Evolutionary conservation across 2,329 filamentous ascomycete genomes (phyloP), one percentile per base, ranked within the genome.

Genomic region (Aspergillus viridinutans): DNA sequence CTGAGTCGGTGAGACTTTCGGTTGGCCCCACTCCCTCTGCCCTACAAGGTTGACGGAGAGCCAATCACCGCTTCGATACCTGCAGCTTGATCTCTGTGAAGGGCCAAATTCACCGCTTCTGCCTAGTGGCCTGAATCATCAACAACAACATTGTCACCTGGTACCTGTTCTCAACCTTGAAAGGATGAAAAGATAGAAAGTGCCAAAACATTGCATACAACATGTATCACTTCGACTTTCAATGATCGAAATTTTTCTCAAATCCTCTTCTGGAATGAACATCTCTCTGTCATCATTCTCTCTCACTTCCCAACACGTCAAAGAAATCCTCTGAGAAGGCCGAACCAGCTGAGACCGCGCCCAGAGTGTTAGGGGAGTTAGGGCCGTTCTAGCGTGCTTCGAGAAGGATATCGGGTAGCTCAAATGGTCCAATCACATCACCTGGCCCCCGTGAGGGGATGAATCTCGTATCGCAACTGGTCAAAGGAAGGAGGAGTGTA

Each of bases 311-410:
- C 32, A 2, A 7, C 32, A 32, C 10, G n/a, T 43, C n/a, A 9
- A 43, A 12, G 8, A 20, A 9, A 21, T 9, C 20, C n/a, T 21
- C 40, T 12, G n/a, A 21, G 43, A 20, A 47, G 9, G 14, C 21
- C 12, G 1, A 47, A 35, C 14, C 32, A 14, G 14, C 32, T 17
- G 23, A 47, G 43, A 47, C 43, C 43, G n/a, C 21, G 14, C 40
- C 10, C 3, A 21, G 40, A 20, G 49, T 52, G 50, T 35, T 42
- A 20, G 4, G 25, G 4, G 25, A n/a, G 1, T 25, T 25, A 25
- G n/a, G n/a, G 49, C n/a, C n/a, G 54, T 67, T 69, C 66, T 67
- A 68, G 64, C 59, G 63, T 29, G 54, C 48, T 69, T 69, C 66
- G 50, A 66, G 65, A 68, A 68, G 43, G 32, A 29, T 48, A 35